Evolutionary conservation across 73 alveolate species (phyloP).

Genomic region (Paramecium caudatum): DNA sequence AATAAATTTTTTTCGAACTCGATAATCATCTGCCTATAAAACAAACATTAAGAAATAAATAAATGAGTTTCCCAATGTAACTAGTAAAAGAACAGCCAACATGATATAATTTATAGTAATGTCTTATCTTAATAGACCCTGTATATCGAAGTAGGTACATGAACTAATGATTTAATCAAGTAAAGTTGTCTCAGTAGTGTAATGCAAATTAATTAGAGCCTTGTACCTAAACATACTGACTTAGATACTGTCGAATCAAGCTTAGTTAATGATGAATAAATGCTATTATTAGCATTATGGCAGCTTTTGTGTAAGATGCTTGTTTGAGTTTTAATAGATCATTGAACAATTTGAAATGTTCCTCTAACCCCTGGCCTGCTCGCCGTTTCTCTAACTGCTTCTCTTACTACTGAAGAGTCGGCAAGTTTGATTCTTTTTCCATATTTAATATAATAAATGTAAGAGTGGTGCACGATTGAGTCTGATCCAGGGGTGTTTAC

Average conservation of each 20-base stretch:
- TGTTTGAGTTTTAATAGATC: slow-evolving; percentile 28
- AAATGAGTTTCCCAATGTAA: slow-evolving; percentile 11
- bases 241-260: slow-evolving; percentile 31
- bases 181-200: not conserved
- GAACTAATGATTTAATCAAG: slow-evolving; percentile 11
- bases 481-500: slow-evolving; percentile 98
- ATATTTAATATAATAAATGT: slow-evolving; percentile 7
- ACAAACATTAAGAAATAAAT: not conserved
- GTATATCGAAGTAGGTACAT: slow-evolving; percentile 20
- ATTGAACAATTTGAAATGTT: slow-evolving; percentile 49
- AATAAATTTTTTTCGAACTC: slow-evolving; percentile 23
- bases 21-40: not conserved
- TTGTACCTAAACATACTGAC: slow-evolving; percentile 42
- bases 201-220: not conserved
- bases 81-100: not conserved
- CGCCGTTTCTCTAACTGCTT: slow-evolving; percentile 19
- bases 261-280: slow-evolving; percentile 37
- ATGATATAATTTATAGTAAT: slow-evolving; percentile 9
- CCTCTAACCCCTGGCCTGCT: not conserved
- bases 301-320: slow-evolving; percentile 26
- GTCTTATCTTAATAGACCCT: slow-evolving; percentile 23
- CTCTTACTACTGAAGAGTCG: slow-evolving; percentile 40
- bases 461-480: slow-evolving; percentile 96
- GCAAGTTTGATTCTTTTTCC: slow-evolving; percentile 19
- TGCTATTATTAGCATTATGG: not conserved